These are phyloP conservation scores for Wickerhamiella dianesei DNA, from an alignment of 805 yeast species.

Conservation along the genomic window DNA sequence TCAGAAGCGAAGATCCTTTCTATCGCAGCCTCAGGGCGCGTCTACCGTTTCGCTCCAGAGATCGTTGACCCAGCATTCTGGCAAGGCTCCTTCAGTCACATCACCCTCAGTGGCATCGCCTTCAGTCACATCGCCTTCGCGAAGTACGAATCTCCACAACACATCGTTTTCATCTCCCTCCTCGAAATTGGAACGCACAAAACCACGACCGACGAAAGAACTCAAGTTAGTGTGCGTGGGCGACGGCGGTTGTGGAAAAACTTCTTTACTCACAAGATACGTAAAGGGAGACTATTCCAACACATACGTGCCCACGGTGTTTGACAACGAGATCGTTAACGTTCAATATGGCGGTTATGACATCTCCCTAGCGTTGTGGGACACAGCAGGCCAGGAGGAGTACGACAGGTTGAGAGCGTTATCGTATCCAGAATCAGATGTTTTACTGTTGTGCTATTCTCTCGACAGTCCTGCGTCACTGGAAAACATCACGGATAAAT, in stretches of 20 bases:
- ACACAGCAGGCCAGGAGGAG: constrained; percentile 84
- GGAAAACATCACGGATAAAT: constrained; percentile 59
- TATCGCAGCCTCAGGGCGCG: constrained; percentile 12
- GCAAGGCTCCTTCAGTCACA: too few relatives aligned
- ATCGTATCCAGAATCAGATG: constrained; percentile 65
- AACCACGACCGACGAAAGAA: not conserved
- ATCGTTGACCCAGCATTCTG: constrained; percentile 6
- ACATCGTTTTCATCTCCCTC: not conserved
- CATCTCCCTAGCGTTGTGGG: constrained; percentile 72
- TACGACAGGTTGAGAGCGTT: constrained; percentile 69
- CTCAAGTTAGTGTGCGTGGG: constrained; percentile 69
- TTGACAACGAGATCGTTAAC: constrained; percentile 60
- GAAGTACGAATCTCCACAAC: not conserved
- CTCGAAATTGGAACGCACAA: not conserved
- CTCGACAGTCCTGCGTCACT: constrained; percentile 49
- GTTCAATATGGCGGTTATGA: constrained; percentile 35
- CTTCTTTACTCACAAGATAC: constrained; percentile 54
- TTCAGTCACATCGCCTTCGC: not conserved
- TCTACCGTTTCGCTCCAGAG: constrained; percentile 8
- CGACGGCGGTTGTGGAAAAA: constrained; percentile 87
- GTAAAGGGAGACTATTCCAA: constrained; percentile 59
- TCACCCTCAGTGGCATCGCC: not conserved
- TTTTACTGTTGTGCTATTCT: constrained; percentile 63
- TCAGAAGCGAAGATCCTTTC: constrained; percentile 13
- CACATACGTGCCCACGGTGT: constrained; percentile 67